Base-by-base conservation (phyloP, 2,329 filamentous ascomycete species). In the Epichloe hybrida region DNA sequence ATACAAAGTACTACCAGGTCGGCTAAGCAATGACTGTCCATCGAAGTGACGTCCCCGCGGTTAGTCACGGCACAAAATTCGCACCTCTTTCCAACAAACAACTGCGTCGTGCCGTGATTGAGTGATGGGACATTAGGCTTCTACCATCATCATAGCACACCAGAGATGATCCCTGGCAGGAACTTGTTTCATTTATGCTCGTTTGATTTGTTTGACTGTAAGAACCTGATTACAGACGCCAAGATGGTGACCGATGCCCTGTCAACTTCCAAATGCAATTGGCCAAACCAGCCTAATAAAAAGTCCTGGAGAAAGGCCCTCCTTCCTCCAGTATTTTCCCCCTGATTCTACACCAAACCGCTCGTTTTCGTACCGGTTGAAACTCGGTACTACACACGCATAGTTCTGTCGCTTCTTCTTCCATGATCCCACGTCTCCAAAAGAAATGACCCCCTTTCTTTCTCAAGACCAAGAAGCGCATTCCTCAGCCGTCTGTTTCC, bases 151-250 rank as follows among this genome's bases (percentile, higher is more conserved):
- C 56, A 63, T 58, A 56, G 61, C 62, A 61, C 57, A 62, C 59
- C 59, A 63, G 60, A 64, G 15, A 46, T 20, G n/a, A 34, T 37
- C 46, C 36, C 42, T 49, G 44, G 51, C 49, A 40, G 42, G 47
- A 42, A 55, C 51, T 42, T 44, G 34, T 7, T 48, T 65, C 62
- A 65, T 64, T 64, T 65, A 65, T 68, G 63, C 64, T 69, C 62
- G 61, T 69, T 67, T 74, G 69, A 61, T 70, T 70, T 70, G 36
- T 71, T 74, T 76, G 73, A 76, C 73, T 72, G 71, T 75, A 76
- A 75, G 78, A 78, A 75, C 75, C 75, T 78, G 72, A 78, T 77
- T 79, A 79, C 75, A 79, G 76, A 79, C 76, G 76, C 76, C 76
- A 76, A 73, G 74, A 77, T 78, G 20, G 72, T 75, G 75, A 80